A percentile compares a stretch with the other conserved stretches of the same genome.
phyloP scores from a whole-genome alignment of 768 basidiomycete species.

The Lepiota subincarnata region DNA sequence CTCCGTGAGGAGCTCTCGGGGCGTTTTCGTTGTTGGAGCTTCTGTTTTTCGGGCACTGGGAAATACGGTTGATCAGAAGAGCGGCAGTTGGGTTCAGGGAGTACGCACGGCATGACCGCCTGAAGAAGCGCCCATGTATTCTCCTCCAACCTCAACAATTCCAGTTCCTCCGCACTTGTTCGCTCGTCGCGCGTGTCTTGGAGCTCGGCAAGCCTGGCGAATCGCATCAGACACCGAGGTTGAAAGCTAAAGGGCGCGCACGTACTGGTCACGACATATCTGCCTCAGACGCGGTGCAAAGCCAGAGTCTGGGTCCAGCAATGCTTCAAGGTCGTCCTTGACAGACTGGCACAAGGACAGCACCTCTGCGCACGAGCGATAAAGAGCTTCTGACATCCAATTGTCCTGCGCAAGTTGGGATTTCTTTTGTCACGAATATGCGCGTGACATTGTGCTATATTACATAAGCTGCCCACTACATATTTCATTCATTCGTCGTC shows the following conservation, averaged over 20 bases:
- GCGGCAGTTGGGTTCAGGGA: background rate
- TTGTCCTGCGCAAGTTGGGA: background rate
- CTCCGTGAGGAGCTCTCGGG: constrained; percentile 52
- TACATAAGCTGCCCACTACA: background rate
- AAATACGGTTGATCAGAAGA: background rate
- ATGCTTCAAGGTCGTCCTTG: constrained; percentile 51
- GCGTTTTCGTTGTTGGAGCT: constrained; percentile 38
- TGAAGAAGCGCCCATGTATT: constrained; percentile 83
- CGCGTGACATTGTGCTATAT: background rate
- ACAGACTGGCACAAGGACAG: constrained; percentile 54
- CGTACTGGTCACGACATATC: constrained; percentile 56
- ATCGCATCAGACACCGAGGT: background rate
- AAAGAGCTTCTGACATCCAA: constrained; percentile 49
- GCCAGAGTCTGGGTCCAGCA: constrained; percentile 63
- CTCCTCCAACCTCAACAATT: constrained; percentile 64
- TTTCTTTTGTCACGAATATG: background rate
- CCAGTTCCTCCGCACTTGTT: constrained; percentile 47
- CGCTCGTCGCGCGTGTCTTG: constrained; percentile 36
- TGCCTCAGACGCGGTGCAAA: constrained; percentile 64
- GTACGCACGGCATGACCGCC: constrained; percentile 67
- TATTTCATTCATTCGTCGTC: no score
- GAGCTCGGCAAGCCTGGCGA: constrained; percentile 46
- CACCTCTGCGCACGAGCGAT: constrained; percentile 65
- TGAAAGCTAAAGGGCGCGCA: background rate
- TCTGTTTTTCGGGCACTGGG: constrained; percentile 67